phyloP scores from a whole-genome alignment of 495 filamentous ascomycete species.

The Podospora fimiseda region DNA sequence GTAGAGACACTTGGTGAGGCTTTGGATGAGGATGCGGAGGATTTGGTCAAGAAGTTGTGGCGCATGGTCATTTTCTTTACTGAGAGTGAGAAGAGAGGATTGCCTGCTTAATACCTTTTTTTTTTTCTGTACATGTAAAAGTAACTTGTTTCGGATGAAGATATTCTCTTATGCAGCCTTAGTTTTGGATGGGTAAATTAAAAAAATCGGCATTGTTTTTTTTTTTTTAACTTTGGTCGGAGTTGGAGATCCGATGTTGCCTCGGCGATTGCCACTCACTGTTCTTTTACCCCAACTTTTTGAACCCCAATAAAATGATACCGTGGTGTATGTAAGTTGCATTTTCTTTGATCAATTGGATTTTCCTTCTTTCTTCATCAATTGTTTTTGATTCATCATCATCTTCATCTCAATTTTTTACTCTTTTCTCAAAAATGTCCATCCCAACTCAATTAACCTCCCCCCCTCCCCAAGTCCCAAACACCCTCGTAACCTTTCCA shows the following conservation, averaged over 20 bases:
- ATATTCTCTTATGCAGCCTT: no score
- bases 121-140: no score
- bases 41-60: constrained; percentile 93
- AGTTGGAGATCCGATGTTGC: constrained; percentile 10
- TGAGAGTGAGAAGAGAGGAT: constrained; percentile 86
- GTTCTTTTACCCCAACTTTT: not conserved
- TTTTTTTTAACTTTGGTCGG: not conserved
- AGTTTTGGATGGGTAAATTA: no score
- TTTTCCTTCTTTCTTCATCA: not conserved
- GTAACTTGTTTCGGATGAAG: no score
- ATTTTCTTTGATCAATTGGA: not conserved
- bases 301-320: constrained; percentile 11
- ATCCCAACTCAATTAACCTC: not conserved
- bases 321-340: not conserved
- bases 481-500: constrained; percentile 50
- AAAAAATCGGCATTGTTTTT: not conserved
- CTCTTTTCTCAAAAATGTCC: not conserved
- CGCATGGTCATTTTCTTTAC: constrained; percentile 98
- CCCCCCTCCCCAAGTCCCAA: constrained; percentile 11
- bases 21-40: constrained; percentile 90
- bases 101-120: constrained; percentile 56
- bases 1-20: constrained; percentile 83
- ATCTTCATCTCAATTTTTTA: not conserved
- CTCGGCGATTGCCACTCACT: constrained; percentile 9
- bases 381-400: not conserved